Base-by-base conservation (phyloP, 2,329 filamentous ascomycete species). In the Trichoderma endophyticum region DNA sequence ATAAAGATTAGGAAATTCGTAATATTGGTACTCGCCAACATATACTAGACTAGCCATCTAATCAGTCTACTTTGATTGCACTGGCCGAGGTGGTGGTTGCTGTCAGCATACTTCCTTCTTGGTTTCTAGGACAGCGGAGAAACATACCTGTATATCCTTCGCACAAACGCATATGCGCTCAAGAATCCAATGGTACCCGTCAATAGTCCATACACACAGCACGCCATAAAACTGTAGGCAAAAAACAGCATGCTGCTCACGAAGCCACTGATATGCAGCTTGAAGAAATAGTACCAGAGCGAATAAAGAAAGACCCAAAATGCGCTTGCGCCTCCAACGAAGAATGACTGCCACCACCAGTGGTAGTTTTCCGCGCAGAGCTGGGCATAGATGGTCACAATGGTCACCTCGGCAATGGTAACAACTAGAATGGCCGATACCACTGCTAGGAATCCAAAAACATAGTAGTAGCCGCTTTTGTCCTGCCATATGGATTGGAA, bases 301-400 rank as follows among this genome's bases (percentile, higher is more conserved):
- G 92, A 93, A 83, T 96, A 97, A 48, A 89, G 80, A 79, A 95
- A 96, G 48, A 97, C 89, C 93, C 93, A 97, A 73, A 93, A 81
- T 7, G 92, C 89, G 76, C 91, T 93, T 76, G 91, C 89, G 62
- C 91, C 92, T 59, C 94, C 94, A 9, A 94, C 88, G 63, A 93
- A 82, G 83, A 97, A 96, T 66, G 92, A 93, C 80, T 93, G 92
- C 93, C 93, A 97, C 93, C 93, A 96, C 94, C 94, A 97, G 80
- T 93, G 88, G 82, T 96, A 92, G 81, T 97, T 94, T 86, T 97
- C 94, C 2, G 89, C 86, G 82, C 93, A 95, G 21, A 97, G 88
- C 82, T 93, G 92, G 62, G 93, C 88, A 81, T 97, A 97, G 18
- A 94, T 92, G 2, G 91, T 90, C 72, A 97, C 93, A 26, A 97